A percentile compares a stretch with the other conserved stretches of the same genome.
These are phyloP conservation scores for Chrysosporium queenslandicum DNA, from an alignment of 2,329 filamentous ascomycete genomes.

Conservation along the genomic window DNA sequence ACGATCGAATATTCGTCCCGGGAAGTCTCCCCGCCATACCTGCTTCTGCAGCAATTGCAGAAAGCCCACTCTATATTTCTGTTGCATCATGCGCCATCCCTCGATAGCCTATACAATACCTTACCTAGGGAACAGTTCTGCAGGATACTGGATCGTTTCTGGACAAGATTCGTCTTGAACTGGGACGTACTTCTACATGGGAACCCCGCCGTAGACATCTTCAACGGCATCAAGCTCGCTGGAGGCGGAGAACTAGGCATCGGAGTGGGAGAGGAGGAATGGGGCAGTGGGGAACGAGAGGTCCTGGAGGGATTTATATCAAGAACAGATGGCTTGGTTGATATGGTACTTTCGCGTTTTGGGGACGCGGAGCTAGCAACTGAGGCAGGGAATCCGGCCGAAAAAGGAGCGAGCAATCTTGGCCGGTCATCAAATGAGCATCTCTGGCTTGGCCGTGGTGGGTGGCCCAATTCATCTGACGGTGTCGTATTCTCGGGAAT, in stretches of 20 bases:
- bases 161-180: slow-evolving; percentile 55
- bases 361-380: slow-evolving; percentile 45
- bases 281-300: slow-evolving; percentile 85
- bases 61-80: slow-evolving; percentile 77
- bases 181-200: slow-evolving; percentile 91
- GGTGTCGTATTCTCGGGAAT: slow-evolving; percentile 78
- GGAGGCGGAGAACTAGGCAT: slow-evolving; percentile 85
- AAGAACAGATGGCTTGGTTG: slow-evolving; percentile 72
- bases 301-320: slow-evolving; percentile 80
- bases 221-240: slow-evolving; percentile 76
- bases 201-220: slow-evolving; percentile 70
- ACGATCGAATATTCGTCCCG: slow-evolving; percentile 73
- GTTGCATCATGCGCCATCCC: slow-evolving; percentile 70
- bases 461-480: slow-evolving; percentile 59
- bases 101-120: slow-evolving; percentile 59
- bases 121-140: slow-evolving; percentile 60
- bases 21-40: slow-evolving; percentile 71
- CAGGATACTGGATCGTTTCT: slow-evolving; percentile 64
- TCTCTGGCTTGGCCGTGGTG: slow-evolving; percentile 65
- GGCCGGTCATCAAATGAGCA: slow-evolving; percentile 20
- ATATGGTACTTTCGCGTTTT: slow-evolving; percentile 79
- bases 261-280: slow-evolving; percentile 90
- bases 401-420: slow-evolving; percentile 21
- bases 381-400: slow-evolving; percentile 15
- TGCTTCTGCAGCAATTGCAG: slow-evolving; percentile 70